Evolutionary conservation across 208 protist genomes (phyloP), one percentile per base, ranked within the genome.

Genomic region (Blastocrithidia nonstop): DNA sequence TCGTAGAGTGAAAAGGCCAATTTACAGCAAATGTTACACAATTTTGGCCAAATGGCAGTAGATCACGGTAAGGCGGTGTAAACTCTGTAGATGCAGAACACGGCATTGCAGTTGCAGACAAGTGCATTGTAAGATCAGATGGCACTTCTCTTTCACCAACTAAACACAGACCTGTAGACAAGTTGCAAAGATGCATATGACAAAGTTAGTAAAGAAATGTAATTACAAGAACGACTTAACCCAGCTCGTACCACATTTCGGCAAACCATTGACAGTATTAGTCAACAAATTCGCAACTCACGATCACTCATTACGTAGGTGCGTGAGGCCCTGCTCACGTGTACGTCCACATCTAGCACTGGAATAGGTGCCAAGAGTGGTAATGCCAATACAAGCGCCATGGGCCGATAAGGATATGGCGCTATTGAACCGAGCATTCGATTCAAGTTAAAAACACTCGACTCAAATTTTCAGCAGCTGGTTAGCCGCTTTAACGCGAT

Each of bases 71-170:
- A 72, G 31, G 71, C 77, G 0, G 76, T 95, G 17, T 75, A 91
- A 42, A 42, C 84, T 16, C 60, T 93, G 9, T 79, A 93, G 50
- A 65, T 77, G n/a, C 85, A 75, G 44, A 91, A 89, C 54, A 53
- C 69, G 13, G 76, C 68, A 15, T 62, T 93, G 25, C 71, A 86
- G 50, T 63, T 85, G 31, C 80, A 88, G 25, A 88, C 70, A 17
- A 86, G 33, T 16, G 81, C 69, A 9, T 45, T 93, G 15, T 75
- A 95, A 57, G 88, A 95, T 48, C 83, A 95, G 43, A 95, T 95
- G 88, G 80, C 80, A 38, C 47, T 91, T 36, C 74, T 95, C 1
- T 93, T 95, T 38, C 73, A 85, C 7, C 83, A 91, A 33, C 50
- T 95, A 5, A 89, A 89, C 54, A 59, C 66, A 1, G 83, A 91